Conservation (phyloP, 2,329 filamentous ascomycete species). For the Monosporascus cannonballus region DNA sequence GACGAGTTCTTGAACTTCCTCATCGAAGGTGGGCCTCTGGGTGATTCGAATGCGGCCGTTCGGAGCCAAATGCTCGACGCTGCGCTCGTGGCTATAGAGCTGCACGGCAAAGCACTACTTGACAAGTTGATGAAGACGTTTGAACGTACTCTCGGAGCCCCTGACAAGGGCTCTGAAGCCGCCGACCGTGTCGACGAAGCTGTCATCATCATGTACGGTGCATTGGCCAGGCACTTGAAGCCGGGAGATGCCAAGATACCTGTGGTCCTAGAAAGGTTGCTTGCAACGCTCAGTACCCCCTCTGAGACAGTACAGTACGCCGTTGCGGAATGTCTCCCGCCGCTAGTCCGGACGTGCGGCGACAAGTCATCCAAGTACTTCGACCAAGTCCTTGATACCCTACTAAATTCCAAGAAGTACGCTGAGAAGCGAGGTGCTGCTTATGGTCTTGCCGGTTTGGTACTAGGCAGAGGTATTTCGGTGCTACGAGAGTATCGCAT, state of each 20-base stretch:
- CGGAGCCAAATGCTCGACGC: constrained; percentile 89
- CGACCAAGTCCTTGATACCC: constrained; percentile 69
- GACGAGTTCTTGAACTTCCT: constrained; percentile 78
- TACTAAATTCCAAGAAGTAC: constrained; percentile 86
- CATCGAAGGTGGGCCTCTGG: constrained; percentile 80
- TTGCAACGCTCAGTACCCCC: constrained; percentile 84
- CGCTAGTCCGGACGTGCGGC: constrained; percentile 75
- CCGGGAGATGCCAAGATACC: constrained; percentile 82
- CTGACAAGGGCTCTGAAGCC: constrained; percentile 73
- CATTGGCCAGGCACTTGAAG: constrained; percentile 80
- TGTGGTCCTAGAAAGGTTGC: constrained; percentile 76
- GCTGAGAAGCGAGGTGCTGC: constrained; percentile 89
- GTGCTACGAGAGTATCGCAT: constrained; percentile 81
- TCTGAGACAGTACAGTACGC: constrained; percentile 97
- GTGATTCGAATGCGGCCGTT: constrained; percentile 71
- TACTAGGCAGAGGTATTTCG: constrained; percentile 79
- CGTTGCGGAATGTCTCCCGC: constrained; percentile 87
- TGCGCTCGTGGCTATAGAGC: constrained; percentile 72
- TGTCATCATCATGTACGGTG: constrained; percentile 95
- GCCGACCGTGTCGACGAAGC: constrained; percentile 93
- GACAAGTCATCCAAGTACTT: constrained; percentile 77
- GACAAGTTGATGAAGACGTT: constrained; percentile 90
- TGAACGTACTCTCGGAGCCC: constrained; percentile 78
- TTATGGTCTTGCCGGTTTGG: constrained; percentile 87
- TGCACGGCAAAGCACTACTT: constrained; percentile 74